phyloP scores from a whole-genome alignment of 2,329 filamentous ascomycete genomes.

The Colletotrichum sansevieriae region DNA sequence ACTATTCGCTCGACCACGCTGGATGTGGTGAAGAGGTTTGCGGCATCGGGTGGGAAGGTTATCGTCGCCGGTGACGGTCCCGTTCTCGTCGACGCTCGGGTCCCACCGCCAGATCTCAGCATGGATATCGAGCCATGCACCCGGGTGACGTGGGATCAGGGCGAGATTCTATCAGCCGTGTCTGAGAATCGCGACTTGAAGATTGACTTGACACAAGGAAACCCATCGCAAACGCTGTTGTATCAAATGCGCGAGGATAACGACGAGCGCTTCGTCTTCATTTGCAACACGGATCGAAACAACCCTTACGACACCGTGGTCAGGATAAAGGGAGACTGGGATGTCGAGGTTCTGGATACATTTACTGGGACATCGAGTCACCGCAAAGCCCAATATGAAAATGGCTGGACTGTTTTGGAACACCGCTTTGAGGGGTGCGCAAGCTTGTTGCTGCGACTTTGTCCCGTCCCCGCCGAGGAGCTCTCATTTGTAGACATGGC shows the following conservation, averaged over 20 bases:
- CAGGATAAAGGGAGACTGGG: constrained; percentile 46
- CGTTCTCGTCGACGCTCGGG: constrained; percentile 17
- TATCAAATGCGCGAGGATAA: constrained; percentile 50
- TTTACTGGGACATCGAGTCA: constrained; percentile 43
- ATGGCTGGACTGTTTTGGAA: constrained; percentile 45
- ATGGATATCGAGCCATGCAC: constrained; percentile 8
- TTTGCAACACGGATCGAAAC: constrained; percentile 49
- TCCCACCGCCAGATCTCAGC: background rate
- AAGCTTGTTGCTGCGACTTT: constrained; percentile 46
- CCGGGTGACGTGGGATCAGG: constrained; percentile 10
- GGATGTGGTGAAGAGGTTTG: constrained; percentile 44
- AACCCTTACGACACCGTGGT: constrained; percentile 43
- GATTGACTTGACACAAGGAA: constrained; percentile 14
- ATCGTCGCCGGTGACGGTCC: constrained; percentile 21
- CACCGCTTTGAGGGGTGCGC: constrained; percentile 49
- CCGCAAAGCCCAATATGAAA: constrained; percentile 16
- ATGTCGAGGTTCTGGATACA: constrained; percentile 47
- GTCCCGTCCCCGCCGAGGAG: background rate
- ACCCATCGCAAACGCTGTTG: constrained; percentile 42
- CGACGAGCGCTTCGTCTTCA: constrained; percentile 47
- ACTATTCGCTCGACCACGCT: constrained; percentile 50
- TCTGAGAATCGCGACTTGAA: constrained; percentile 1
- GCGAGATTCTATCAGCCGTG: background rate
- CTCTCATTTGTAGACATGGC: constrained; percentile 1
- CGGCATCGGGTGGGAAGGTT: constrained; percentile 32